A percentile compares a stretch with the other conserved stretches of the same genome.
phyloP scores from a whole-genome alignment of 805 yeast species.

The Isabelozyma gotoi region DNA sequence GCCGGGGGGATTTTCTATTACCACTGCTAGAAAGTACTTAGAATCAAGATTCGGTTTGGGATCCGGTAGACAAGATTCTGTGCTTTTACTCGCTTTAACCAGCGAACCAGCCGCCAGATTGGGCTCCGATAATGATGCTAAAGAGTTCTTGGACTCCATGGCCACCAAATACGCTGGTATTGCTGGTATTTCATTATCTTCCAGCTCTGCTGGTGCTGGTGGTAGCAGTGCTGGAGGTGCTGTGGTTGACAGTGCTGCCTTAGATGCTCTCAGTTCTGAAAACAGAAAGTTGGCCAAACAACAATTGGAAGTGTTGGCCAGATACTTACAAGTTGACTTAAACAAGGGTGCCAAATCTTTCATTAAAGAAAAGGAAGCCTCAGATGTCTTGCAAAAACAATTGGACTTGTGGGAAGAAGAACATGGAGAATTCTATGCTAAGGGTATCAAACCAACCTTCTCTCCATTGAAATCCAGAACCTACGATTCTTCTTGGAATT shows the following conservation, averaged over 20 bases:
- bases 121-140: slow-evolving; percentile 84
- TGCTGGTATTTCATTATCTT: slow-evolving; percentile 73
- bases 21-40: slow-evolving; percentile 88
- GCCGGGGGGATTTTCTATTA: slow-evolving; percentile 99
- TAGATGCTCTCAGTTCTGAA: slow-evolving; percentile 76
- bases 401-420: slow-evolving; percentile 83
- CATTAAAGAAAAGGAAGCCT: slow-evolving; percentile 81
- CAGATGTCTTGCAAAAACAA: slow-evolving; percentile 80
- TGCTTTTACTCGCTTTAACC: slow-evolving; percentile 77
- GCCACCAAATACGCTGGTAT: slow-evolving; percentile 84
- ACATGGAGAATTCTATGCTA: slow-evolving; percentile 89
- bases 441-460: slow-evolving; percentile 87
- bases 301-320: slow-evolving; percentile 87
- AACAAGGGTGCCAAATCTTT: slow-evolving; percentile 86
- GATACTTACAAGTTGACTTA: slow-evolving; percentile 90
- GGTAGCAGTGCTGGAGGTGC: slow-evolving; percentile 76
- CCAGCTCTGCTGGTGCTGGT: slow-evolving; percentile 62
- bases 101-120: slow-evolving; percentile 91
- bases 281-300: slow-evolving; percentile 70
- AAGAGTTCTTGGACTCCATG: slow-evolving; percentile 76
- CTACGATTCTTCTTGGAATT: slow-evolving; percentile 98
- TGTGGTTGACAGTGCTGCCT: slow-evolving; percentile 91
- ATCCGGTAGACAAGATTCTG: slow-evolving; percentile 91
- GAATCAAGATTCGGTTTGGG: slow-evolving; percentile 92
- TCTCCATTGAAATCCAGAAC: slow-evolving; percentile 91